Conservation (phyloP, 1,284 basidiomycete species). For the Xanthoconium separans region DNA sequence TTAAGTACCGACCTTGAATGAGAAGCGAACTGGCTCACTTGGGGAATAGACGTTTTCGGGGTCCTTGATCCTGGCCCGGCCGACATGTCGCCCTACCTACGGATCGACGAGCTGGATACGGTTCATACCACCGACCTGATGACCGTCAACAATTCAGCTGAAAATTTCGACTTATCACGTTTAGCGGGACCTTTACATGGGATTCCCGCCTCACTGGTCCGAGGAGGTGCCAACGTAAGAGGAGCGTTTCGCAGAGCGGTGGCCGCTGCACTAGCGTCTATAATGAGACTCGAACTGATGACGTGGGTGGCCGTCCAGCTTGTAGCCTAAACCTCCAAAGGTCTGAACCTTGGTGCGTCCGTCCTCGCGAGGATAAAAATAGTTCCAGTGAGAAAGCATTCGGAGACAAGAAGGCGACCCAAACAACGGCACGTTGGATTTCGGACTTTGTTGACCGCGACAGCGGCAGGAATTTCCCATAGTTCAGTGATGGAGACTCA, state of each 20-base stretch:
- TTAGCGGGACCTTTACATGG: constrained; percentile 13
- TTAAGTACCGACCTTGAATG: constrained; percentile 7
- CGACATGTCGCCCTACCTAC: constrained; percentile 1
- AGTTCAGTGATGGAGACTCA: constrained; percentile 8
- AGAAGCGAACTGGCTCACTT: constrained; percentile 25
- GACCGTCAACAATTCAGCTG: constrained; percentile 16
- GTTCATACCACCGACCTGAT: constrained; percentile 19
- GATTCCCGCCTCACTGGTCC: constrained; percentile 15
- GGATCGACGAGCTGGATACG: constrained; percentile 20
- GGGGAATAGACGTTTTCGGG: constrained; percentile 17
- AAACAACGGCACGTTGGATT: constrained; percentile 5
- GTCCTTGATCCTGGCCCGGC: constrained; percentile 21
- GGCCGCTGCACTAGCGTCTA: constrained; percentile 1
- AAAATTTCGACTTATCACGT: constrained; percentile 11
- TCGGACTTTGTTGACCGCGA: constrained; percentile 27
- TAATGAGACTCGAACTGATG: background rate
- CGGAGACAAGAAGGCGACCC: constrained; percentile 11
- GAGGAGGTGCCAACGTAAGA: constrained; percentile 15
- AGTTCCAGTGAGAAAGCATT: constrained; percentile 25
- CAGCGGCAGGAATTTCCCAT: constrained; percentile 27
- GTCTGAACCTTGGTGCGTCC: background rate
- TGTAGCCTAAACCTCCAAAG: constrained; percentile 13
- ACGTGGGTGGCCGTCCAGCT: constrained; percentile 13
- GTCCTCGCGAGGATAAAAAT: constrained; percentile 19
- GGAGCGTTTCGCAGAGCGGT: constrained; percentile 8